Evolutionary conservation across 257 asterid species (phyloP).

Genomic region (Asclepias syriaca): DNA sequence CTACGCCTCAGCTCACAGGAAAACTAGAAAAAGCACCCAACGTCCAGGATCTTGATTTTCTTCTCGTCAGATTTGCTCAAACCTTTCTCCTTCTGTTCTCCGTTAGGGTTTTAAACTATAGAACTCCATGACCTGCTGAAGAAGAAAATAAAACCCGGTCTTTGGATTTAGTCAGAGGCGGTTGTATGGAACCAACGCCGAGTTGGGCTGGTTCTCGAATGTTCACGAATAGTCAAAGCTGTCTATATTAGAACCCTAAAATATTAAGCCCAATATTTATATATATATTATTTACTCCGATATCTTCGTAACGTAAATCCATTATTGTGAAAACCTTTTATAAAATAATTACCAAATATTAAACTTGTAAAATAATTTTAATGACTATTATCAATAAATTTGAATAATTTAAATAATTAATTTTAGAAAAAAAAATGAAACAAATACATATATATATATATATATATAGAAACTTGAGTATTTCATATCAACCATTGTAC

Average conservation of each 20-base stretch:
- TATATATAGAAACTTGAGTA: neutral
- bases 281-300: no score
- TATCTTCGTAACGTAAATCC: no score
- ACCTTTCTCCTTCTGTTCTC: neutral
- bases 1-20: neutral
- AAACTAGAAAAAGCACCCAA: neutral
- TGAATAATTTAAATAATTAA: no score
- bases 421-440: no score
- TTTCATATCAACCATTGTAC: neutral
- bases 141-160: neutral
- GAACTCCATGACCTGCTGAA: neutral
- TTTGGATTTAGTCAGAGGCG: neutral
- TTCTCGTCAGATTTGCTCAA: neutral
- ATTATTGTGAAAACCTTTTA: no score
- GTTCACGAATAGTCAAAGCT: neutral
- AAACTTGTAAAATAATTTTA: no score
- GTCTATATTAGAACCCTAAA: no score
- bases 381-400: no score
- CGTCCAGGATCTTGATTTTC: neutral
- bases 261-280: neutral
- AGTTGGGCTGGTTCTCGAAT: neutral
- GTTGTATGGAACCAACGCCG: neutral
- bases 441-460: no score
- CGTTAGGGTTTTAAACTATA: neutral
- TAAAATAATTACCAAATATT: no score